Conservation (phyloP, 2,329 filamentous ascomycete species). For the Colletotrichum agaves region DNA sequence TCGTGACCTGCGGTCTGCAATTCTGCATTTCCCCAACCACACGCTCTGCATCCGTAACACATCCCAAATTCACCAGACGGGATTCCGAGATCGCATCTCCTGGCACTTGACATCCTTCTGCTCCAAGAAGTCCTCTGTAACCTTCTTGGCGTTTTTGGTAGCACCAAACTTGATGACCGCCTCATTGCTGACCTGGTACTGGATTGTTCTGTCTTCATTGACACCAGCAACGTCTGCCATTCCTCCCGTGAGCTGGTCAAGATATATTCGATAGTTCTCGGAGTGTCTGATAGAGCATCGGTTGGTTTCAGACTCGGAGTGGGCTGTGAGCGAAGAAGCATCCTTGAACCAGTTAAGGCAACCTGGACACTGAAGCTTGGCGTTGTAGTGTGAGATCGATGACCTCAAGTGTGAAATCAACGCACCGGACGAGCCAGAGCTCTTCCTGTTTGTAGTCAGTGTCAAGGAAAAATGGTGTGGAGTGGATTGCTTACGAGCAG, state of each 20-base stretch:
- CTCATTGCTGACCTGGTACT: slow-evolving; percentile 45
- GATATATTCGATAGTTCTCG: slow-evolving; percentile 49
- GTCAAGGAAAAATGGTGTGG: background rate
- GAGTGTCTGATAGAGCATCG: slow-evolving; percentile 57
- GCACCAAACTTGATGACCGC: slow-evolving; percentile 30
- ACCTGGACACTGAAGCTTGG: slow-evolving; percentile 54
- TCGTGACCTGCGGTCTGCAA: no score
- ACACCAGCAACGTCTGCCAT: slow-evolving; percentile 48
- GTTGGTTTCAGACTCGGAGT: slow-evolving; percentile 57
- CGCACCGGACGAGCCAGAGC: slow-evolving; percentile 46
- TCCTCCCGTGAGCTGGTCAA: slow-evolving; percentile 53
- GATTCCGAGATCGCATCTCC: slow-evolving; percentile 11
- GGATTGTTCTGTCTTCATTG: slow-evolving; percentile 47
- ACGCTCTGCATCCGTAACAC: no score
- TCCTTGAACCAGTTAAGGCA: slow-evolving; percentile 56
- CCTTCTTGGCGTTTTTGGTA: slow-evolving; percentile 13
- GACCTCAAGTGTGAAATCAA: slow-evolving; percentile 58
- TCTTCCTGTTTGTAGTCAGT: slow-evolving; percentile 49
- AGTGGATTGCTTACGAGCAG: slow-evolving; percentile 58
- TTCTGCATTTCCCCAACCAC: no score
- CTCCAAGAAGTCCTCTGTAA: slow-evolving; percentile 6
- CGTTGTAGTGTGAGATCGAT: slow-evolving; percentile 49
- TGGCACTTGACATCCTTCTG: slow-evolving; percentile 18
- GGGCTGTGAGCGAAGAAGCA: slow-evolving; percentile 56
- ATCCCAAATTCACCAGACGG: slow-evolving; percentile 21